phyloP scores from a whole-genome alignment of 345 rosid species.

The Leavenworthia alabamica region DNA sequence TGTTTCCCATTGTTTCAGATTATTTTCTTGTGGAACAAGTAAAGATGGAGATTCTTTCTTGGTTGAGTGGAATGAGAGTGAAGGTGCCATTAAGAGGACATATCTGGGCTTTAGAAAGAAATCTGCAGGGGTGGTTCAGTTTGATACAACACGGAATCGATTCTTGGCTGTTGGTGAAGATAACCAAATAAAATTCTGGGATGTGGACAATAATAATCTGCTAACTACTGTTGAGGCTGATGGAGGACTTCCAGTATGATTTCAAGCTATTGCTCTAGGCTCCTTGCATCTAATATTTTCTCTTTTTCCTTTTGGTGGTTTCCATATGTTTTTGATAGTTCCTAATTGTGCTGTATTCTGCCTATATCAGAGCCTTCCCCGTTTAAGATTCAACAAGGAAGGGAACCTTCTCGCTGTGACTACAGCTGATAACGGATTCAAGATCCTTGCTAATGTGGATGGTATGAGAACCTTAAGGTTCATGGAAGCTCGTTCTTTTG shows the following conservation, averaged over 20 bases:
- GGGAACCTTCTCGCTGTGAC: conserved; percentile 59
- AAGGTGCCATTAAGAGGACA: conserved; percentile 60
- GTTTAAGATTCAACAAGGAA: conserved; percentile 66
- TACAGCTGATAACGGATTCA: conserved; percentile 54
- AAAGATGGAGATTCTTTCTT: conserved; percentile 68
- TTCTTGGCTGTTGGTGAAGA: conserved; percentile 74
- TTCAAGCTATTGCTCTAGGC: background rate
- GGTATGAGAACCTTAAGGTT: conserved; percentile 47
- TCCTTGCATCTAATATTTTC: background rate
- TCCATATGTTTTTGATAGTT: conserved; percentile 7
- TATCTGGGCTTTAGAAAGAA: conserved; percentile 60
- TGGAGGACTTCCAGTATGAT: conserved; percentile 57
- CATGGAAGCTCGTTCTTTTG: conserved; percentile 42
- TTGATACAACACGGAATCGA: conserved; percentile 59
- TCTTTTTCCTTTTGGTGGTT: background rate
- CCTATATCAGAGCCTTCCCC: conserved; percentile 43
- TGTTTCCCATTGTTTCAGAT: conserved; percentile 30
- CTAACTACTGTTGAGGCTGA: conserved; percentile 55
- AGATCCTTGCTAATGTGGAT: conserved; percentile 52
- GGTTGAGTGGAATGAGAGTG: conserved; percentile 81
- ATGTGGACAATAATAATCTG: conserved; percentile 53
- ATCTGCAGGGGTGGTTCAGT: conserved; percentile 56
- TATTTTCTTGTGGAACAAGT: conserved; percentile 79
- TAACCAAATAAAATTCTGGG: conserved; percentile 59
- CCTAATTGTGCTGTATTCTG: background rate